Evolutionary conservation across 345 rosid species (phyloP), one percentile per base, ranked within the genome.

Genomic region (Gossypium turneri): DNA sequence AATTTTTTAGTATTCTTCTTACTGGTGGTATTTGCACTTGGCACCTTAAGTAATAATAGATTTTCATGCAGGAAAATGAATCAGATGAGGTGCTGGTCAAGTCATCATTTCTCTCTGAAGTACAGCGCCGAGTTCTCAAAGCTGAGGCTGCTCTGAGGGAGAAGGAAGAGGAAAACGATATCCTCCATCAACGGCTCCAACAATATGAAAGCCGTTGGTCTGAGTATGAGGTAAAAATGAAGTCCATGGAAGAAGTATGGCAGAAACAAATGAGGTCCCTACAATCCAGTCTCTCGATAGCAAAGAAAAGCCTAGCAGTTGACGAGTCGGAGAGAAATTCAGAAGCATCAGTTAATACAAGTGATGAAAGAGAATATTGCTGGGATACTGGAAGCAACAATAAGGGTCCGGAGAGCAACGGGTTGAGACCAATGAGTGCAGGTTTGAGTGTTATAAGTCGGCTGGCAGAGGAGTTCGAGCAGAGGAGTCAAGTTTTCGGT

Each of bases 161-260:
- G 85, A 95, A 91, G 79, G 99, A 95, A 80, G 99, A 95, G 73
- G 99, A 93, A 85, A 95, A 91, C 50, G 99, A 95, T 78, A 90
- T 95, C 77, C 89, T 95, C 76, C 92, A 91, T 38, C 99, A 95
- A 80, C 86, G 96, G 43, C 89, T 93, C 81, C 98, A 90, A 75
- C 99, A 95, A 75, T 93, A 95, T 27, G 98, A 95, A 80, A 90
- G 84, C 81, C 94, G 98, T 50, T 95, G 99, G 99, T 91, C 94
- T 27, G 99, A 95, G 70, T 93, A 91, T 50, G 98, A 95, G 83
- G 77, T 86, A 57, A 95, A 93, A 82, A 93, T 95, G 99, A 95
- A 93, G 80, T 95, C 99, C 72, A 95, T 95, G 99, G 99, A 93
- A 80, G 98, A 95, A 79, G 90, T 93, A 75, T 93, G 99, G 98